Conservation (phyloP, 2,329 filamentous ascomycete species). For the Exophiala sp. region DNA sequence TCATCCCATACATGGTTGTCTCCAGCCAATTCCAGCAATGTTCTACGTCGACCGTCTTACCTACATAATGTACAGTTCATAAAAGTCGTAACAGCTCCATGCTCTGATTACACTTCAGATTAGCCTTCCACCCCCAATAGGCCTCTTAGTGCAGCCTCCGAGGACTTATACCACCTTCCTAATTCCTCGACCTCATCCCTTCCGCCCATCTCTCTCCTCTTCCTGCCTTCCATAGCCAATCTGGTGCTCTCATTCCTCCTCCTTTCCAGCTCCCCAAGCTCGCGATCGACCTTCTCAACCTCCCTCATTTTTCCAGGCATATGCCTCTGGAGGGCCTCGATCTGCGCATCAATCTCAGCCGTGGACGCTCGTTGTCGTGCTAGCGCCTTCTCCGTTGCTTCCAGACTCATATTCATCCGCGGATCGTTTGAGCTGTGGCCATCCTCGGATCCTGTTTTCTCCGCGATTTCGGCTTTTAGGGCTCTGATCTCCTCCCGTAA, state of each 20-base stretch:
- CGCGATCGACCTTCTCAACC: constrained; percentile 44
- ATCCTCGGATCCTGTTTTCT: constrained; percentile 35
- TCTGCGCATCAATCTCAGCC: constrained; percentile 40
- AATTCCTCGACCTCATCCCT: constrained; percentile 46
- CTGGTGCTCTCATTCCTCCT: constrained; percentile 42
- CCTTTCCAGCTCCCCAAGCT: constrained; percentile 42
- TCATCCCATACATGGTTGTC: too few relatives aligned
- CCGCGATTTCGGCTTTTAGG: constrained; percentile 42
- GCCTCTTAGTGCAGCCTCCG: constrained; percentile 40
- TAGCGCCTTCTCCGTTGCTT: constrained; percentile 40
- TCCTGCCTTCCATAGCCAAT: constrained; percentile 47
- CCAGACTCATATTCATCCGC: constrained; percentile 25
- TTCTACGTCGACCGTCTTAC: neutral
- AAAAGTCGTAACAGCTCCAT: too few relatives aligned
- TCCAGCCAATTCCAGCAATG: neutral
- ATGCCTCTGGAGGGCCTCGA: constrained; percentile 42
- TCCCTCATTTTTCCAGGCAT: constrained; percentile 43
- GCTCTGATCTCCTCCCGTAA: constrained; percentile 40
- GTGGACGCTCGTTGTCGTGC: constrained; percentile 41
- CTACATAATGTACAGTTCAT: too few relatives aligned
- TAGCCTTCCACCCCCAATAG: constrained; percentile 35
- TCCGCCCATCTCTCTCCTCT: constrained; percentile 43
- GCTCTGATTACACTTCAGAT: neutral
- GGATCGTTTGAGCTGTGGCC: constrained; percentile 8
- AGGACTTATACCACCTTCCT: constrained; percentile 45